Conservation (phyloP, 1,284 basidiomycete genomes). For the Clitocybe nebularis region DNA sequence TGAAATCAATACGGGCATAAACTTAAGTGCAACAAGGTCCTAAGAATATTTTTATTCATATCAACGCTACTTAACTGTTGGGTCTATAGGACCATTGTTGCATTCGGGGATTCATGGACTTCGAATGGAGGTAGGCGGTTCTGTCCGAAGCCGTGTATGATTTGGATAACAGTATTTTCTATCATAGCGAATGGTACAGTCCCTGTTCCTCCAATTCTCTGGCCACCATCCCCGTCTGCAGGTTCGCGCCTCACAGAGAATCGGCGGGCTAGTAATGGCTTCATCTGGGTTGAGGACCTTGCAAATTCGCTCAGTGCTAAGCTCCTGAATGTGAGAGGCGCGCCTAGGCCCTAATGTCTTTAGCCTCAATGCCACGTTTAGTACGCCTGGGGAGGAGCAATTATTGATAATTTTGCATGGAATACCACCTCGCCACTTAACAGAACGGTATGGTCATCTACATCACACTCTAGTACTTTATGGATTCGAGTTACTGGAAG, state of each 20-base stretch:
- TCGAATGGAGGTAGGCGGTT: conserved; percentile 24
- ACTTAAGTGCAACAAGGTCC: conserved; percentile 16
- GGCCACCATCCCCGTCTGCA: conserved; percentile 26
- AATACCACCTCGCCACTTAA: conserved; percentile 26
- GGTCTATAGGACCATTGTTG: conserved; percentile 24
- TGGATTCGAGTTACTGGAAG: conserved; percentile 2
- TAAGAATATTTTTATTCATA: neutral
- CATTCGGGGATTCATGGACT: conserved; percentile 28
- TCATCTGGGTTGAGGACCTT: conserved; percentile 26
- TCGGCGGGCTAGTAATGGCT: conserved; percentile 25
- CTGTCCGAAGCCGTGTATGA: too few species aligned
- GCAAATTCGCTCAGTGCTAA: conserved; percentile 25
- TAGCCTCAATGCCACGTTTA: conserved; percentile 1
- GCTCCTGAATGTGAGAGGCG: conserved; percentile 21
- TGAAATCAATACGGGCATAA: conserved; percentile 24
- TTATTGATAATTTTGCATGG: conserved; percentile 28
- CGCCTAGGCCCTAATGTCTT: neutral
- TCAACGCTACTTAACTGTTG: too few species aligned
- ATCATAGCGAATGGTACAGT: conserved; percentile 28
- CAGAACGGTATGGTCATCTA: conserved; percentile 13
- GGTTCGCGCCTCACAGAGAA: conserved; percentile 23
- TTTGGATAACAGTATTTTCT: too few species aligned
- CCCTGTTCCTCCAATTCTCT: conserved; percentile 26
- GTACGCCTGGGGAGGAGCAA: conserved; percentile 30
- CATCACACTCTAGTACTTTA: neutral